Percentiles rank a stretch among this genome's conserved stretches.
phyloP scores from a whole-genome alignment of 2,329 filamentous ascomycete genomes.

The Colletotrichum camelliae region DNA sequence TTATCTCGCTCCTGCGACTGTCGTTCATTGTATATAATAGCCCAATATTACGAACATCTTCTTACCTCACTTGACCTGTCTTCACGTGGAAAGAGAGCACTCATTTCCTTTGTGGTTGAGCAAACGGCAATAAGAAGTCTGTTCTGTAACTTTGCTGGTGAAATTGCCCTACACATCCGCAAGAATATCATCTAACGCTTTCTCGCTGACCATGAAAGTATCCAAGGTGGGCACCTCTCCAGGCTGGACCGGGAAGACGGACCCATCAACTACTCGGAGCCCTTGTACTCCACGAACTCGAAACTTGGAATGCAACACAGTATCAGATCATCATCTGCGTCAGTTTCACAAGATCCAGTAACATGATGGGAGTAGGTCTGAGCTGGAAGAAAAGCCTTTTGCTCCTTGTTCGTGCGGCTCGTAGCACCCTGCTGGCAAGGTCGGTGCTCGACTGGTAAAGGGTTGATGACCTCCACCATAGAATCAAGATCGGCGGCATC shows the following conservation, averaged over 20 bases:
- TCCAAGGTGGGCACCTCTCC: constrained; percentile 55
- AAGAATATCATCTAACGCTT: constrained; percentile 63
- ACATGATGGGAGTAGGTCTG: constrained; percentile 63
- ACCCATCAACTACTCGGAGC: constrained; percentile 68
- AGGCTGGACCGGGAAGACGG: constrained; percentile 54
- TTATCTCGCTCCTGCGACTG: fast-evolving
- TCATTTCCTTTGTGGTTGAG: fast-evolving
- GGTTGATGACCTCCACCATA: constrained; percentile 33
- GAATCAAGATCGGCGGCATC: constrained; percentile 48
- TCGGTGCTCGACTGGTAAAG: not conserved
- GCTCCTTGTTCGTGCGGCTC: not conserved
- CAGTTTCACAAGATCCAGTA: constrained; percentile 61
- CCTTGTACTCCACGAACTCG: constrained; percentile 59
- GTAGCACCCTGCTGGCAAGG: not conserved
- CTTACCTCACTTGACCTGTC: fast-evolving
- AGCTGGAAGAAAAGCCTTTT: constrained; percentile 27
- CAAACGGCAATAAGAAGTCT: fast-evolving
- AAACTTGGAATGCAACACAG: constrained; percentile 63
- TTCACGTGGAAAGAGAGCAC: fast-evolving
- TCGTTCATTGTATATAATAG: not conserved
- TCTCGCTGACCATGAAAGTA: constrained; percentile 65
- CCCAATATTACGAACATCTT: not conserved
- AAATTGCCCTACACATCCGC: not conserved
- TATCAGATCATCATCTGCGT: constrained; percentile 55
- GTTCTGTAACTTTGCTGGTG: fast-evolving